phyloP scores from a whole-genome alignment of 2,329 filamentous ascomycete genomes.

The Stachybotrys elegans region DNA sequence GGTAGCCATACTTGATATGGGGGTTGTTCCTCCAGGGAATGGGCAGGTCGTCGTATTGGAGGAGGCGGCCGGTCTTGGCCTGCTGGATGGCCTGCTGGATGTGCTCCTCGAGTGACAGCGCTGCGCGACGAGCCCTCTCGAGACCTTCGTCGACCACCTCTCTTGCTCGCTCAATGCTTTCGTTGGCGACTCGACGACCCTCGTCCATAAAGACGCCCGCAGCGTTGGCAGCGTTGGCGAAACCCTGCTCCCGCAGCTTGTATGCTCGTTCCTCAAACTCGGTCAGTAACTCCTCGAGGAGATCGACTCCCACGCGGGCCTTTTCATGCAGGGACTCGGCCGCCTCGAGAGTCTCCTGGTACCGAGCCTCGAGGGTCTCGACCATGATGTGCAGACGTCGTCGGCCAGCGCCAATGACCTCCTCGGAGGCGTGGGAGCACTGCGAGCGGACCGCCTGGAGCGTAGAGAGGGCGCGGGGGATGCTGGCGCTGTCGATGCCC shows the following conservation, averaged over 20 bases:
- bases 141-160: constrained; percentile 77
- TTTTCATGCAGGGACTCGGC: constrained; percentile 90
- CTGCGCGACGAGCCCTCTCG: constrained; percentile 76
- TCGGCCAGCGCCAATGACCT: constrained; percentile 81
- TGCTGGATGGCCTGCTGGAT: constrained; percentile 72
- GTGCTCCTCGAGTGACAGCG: constrained; percentile 76
- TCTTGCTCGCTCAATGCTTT: constrained; percentile 67
- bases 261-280: constrained; percentile 82
- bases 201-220: constrained; percentile 71
- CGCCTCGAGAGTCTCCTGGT: constrained; percentile 77
- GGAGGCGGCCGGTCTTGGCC: constrained; percentile 75
- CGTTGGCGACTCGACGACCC: constrained; percentile 74
- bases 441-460: constrained; percentile 81
- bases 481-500: constrained; percentile 74
- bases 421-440: constrained; percentile 85
- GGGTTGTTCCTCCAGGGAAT: constrained; percentile 92
- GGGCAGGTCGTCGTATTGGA: constrained; percentile 86
- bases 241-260: constrained; percentile 71
- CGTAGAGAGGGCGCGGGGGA: constrained; percentile 80
- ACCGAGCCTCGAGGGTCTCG: constrained; percentile 82
- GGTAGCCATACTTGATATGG: constrained; percentile 86
- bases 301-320: constrained; percentile 76
- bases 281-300: constrained; percentile 79
- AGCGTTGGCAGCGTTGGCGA: constrained; percentile 61
- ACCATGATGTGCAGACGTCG: constrained; percentile 83